Evolutionary conservation across 257 asterid genomes (phyloP).

Genomic region (Solanum dulcamara): DNA sequence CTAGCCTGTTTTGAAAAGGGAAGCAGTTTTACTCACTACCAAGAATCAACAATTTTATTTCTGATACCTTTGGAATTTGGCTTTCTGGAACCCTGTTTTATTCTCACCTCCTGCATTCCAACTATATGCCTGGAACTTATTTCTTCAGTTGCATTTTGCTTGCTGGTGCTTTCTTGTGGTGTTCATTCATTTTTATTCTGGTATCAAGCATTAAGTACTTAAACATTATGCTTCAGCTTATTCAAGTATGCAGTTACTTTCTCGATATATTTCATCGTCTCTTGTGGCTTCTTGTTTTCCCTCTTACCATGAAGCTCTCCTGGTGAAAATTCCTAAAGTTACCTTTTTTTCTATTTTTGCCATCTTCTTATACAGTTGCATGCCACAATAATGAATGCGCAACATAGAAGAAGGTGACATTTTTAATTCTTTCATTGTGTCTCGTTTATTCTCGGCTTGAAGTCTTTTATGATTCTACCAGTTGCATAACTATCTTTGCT

Average conservation of each 20-base stretch:
- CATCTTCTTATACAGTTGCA: constrained; percentile 62
- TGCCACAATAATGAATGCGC: constrained; percentile 79
- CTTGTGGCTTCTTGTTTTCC: background rate
- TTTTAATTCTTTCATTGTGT: background rate
- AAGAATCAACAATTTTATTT: background rate
- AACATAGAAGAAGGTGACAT: constrained; percentile 56
- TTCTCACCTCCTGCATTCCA: background rate
- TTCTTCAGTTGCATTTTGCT: background rate
- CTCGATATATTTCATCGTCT: background rate
- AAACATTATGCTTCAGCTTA: background rate
- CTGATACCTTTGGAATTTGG: background rate
- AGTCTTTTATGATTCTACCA: background rate
- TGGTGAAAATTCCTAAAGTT: background rate
- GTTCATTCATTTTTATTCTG: background rate
- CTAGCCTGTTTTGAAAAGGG: background rate
- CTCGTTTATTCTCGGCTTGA: background rate
- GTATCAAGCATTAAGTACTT: background rate
- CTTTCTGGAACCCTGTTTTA: background rate
- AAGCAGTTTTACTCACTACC: background rate
- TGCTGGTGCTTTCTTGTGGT: background rate
- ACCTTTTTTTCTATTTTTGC: background rate
- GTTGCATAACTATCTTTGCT: background rate
- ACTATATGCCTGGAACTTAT: background rate
- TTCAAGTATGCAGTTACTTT: background rate
- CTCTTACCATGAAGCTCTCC: background rate